A percentile compares a stretch with the other conserved stretches of the same genome.
These are phyloP conservation scores for Aureobasidium subglaciale DNA, from an alignment of 2,329 filamentous ascomycete species.

Conservation along the genomic window DNA sequence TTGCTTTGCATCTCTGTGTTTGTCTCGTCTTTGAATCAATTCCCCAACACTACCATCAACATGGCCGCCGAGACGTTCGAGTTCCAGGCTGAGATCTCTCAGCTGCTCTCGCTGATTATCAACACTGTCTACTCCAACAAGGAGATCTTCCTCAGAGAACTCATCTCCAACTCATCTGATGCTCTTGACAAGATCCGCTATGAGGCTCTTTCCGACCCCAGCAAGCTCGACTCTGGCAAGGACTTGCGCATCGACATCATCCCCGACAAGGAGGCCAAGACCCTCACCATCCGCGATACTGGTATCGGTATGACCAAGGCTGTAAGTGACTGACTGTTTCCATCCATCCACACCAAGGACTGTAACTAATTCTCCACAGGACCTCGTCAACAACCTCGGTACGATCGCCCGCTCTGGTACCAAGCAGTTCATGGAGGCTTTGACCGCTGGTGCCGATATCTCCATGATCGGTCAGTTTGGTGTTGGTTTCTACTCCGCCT, in stretches of 20 bases:
- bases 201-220: conserved; percentile 92
- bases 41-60: conserved; percentile 33
- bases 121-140: conserved; percentile 99
- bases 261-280: conserved; percentile 95
- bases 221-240: conserved; percentile 95
- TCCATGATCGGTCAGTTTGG: conserved; percentile 99
- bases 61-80: conserved; percentile 95
- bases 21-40: conserved; percentile 7
- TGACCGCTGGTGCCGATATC: conserved; percentile 95
- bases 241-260: conserved; percentile 99
- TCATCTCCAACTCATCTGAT: conserved; percentile 98
- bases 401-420: conserved; percentile 98
- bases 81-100: conserved; percentile 99
- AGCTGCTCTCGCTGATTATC: conserved; percentile 99
- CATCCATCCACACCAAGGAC: conserved; percentile 33
- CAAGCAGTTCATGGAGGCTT: conserved; percentile 99
- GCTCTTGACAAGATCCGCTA: conserved; percentile 99
- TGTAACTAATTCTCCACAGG: conserved; percentile 42
- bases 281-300: conserved; percentile 90
- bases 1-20: conserved; percentile 6
- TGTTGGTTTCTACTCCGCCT: conserved; percentile 99
- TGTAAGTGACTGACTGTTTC: conserved; percentile 38
- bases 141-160: conserved; percentile 98
- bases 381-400: conserved; percentile 99
- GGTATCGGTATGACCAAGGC: conserved; percentile 99